Evolutionary conservation across 768 basidiomycete species (phyloP), one percentile per base, ranked within the genome.

Genomic region (Leccinum longicurvipes): DNA sequence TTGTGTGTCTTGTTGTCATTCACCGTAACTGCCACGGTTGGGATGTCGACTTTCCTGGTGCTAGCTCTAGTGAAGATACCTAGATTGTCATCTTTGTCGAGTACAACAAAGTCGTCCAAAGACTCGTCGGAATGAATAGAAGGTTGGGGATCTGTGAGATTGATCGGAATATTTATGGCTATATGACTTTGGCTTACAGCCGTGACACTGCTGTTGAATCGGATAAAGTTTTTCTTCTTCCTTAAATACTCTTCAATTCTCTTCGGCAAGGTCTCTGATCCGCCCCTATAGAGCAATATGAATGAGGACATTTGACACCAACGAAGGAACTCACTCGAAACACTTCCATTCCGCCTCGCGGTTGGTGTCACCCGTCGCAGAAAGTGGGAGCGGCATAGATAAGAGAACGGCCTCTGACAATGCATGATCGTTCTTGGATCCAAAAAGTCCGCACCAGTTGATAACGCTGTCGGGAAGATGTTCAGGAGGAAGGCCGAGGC

Each of bases 391-490:
- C 2, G 11, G 21, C n/a, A n/a, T 12, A 12, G 1, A 7, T 23
- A 24, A 12, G 21, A 58, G 24, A 31, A 51, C 25, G 1, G 9
- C 0, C 19, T 42, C 36, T 42, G 17, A 8, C 15, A 58, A 42
- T 6, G 50, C 23, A 11, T 0, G 1, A 2, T 58, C 42, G 21
- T 8, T 0, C 1, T 5, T 7, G 21, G 6, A 14, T 47, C 17
- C 47, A 12, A 58, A 21, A 12, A 51, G 23, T 8, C 9, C 29
- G 8, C 59, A 59, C 49, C 57, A 76, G 55, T 73, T 67, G 45
- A 76, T 57, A 3, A 72, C 61, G 34, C 63, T 53, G 28, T 3
- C 58, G 6, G 55, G 29, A 44, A 63, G 62, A 36, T 62, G 54
- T 9, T 46, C n/a, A n/a, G n/a, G n/a, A n/a, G n/a, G n/a, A n/a